These are phyloP conservation scores for Candida verbasci DNA, from an alignment of 805 yeast genomes.

Conservation along the genomic window DNA sequence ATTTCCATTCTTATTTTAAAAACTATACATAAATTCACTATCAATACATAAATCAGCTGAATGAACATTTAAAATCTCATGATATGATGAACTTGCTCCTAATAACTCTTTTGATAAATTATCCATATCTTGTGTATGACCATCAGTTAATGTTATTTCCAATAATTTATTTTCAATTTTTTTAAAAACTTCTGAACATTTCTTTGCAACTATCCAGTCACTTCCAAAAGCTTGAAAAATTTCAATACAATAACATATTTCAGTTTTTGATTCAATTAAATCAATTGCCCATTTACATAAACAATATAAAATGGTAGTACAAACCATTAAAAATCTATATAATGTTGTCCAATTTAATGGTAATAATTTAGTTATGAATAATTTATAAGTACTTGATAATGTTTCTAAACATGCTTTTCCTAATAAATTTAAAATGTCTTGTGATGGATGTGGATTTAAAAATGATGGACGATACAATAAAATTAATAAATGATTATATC, in stretches of 20 bases:
- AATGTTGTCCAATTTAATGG: slow-evolving; percentile 50
- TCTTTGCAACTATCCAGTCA: slow-evolving; percentile 44
- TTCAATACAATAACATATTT: slow-evolving; percentile 43
- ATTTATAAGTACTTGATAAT: slow-evolving; percentile 41
- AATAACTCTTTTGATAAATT: slow-evolving; percentile 36
- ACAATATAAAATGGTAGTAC: slow-evolving; percentile 45
- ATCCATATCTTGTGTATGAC: slow-evolving; percentile 28
- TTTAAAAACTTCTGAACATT: slow-evolving; percentile 41
- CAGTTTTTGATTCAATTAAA: slow-evolving; percentile 41
- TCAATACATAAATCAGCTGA: slow-evolving; percentile 44
- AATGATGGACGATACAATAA: slow-evolving; percentile 48
- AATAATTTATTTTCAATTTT: slow-evolving; percentile 41
- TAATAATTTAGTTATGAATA: slow-evolving; percentile 39
- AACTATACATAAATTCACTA: slow-evolving; percentile 16
- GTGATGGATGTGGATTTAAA: slow-evolving; percentile 41
- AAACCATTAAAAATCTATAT: slow-evolving; percentile 42
- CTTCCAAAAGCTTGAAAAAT: slow-evolving; percentile 42
- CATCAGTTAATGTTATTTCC: slow-evolving; percentile 37
- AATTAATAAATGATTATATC: slow-evolving; percentile 45
- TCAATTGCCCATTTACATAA: slow-evolving; percentile 45
- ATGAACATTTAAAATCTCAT: slow-evolving; percentile 43
- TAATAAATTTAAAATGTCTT: slow-evolving; percentile 34
- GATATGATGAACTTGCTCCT: slow-evolving; percentile 43
- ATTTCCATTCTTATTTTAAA: background rate
- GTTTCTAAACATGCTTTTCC: slow-evolving; percentile 45